These are phyloP conservation scores for Chenopodium berlandieri DNA, from an alignment of 148 eudicot genomes.

Conservation along the genomic window DNA sequence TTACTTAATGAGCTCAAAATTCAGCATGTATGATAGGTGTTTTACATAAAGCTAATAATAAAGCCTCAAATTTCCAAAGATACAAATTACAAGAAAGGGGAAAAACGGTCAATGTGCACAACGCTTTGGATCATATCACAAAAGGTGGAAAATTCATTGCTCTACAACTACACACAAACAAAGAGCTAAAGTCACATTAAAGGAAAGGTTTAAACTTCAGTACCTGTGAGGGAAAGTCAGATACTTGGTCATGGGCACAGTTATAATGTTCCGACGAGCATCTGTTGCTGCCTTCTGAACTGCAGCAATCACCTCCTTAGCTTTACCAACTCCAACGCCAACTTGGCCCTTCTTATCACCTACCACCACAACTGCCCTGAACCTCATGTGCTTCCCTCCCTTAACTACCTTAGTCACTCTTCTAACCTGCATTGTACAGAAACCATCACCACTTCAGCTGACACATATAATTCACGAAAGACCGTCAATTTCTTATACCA, in stretches of 20 bases:
- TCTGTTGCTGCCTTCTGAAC: slow-evolving; percentile 77
- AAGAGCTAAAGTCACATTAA: neutral
- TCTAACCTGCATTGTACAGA: slow-evolving; percentile 62
- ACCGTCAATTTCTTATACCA: neutral
- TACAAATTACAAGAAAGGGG: neutral
- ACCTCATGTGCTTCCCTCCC: slow-evolving; percentile 88
- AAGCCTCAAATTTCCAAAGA: neutral
- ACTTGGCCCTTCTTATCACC: slow-evolving; percentile 89
- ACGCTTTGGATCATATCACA: neutral
- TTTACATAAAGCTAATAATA: neutral
- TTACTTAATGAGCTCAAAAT: neutral
- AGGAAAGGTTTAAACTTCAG: neutral
- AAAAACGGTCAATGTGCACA: neutral
- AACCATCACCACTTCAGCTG: slow-evolving; percentile 3
- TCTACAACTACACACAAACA: neutral
- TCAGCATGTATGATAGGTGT: neutral
- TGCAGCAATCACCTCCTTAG: slow-evolving; percentile 72
- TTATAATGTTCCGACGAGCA: slow-evolving; percentile 70
- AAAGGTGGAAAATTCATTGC: too few species aligned
- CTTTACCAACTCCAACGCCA: slow-evolving; percentile 92
- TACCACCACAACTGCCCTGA: slow-evolving; percentile 86
- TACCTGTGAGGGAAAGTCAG: slow-evolving; percentile 92
- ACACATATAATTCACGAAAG: neutral
- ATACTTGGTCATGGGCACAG: slow-evolving; percentile 85
- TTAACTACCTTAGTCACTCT: slow-evolving; percentile 96